Evolutionary conservation across 108 stramenopile species (phyloP), one percentile per base, ranked within the genome.

Genomic region (Cyclotella cryptica): DNA sequence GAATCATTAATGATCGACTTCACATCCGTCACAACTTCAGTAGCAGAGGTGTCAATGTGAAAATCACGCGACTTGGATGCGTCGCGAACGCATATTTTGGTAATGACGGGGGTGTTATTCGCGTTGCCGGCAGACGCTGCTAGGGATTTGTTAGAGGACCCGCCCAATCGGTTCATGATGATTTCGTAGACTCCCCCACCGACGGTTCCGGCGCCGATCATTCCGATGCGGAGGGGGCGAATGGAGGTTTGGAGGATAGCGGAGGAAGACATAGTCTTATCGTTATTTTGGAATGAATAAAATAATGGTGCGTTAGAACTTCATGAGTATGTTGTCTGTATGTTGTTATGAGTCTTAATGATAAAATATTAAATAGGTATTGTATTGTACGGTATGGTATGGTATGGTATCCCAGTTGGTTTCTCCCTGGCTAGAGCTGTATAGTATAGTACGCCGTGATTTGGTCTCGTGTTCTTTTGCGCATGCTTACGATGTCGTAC

Each of bases 11-110:
- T 21, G 57, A 95, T 88, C n/a, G 78, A 87, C 12, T 88, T 67
- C 30, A 89, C 47, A 77, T 91, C 85, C 27, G 88, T 87, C 12
- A 85, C 87, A n/a, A 96, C 44, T 29, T 75, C 39, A 21, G 89
- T 88, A 12, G 44, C 28, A 0, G 59, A 40, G 11, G 71, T 35
- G 65, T 91, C 91, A 69, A 96, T 80, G 59, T 84, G 74, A 80
- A 95, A 97, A 73, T 82, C 78, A 10, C 96, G 83, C 15, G 81
- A 74, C 64, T 96, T 97, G 73, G 51, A 40, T 19, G 87, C 61
- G 68, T 90, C 87, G 28, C 92, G 83, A 51, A 98, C 95, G 65
- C 94, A 96, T 51, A 98, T 87, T 82, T 97, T 96, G 42, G 84
- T 86, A 59, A 98, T 92, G 29, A 85, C 61, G 41, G 65, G 85